phyloP scores from a whole-genome alignment of 2,329 filamentous ascomycete genomes.

The Penicillium sp. region DNA sequence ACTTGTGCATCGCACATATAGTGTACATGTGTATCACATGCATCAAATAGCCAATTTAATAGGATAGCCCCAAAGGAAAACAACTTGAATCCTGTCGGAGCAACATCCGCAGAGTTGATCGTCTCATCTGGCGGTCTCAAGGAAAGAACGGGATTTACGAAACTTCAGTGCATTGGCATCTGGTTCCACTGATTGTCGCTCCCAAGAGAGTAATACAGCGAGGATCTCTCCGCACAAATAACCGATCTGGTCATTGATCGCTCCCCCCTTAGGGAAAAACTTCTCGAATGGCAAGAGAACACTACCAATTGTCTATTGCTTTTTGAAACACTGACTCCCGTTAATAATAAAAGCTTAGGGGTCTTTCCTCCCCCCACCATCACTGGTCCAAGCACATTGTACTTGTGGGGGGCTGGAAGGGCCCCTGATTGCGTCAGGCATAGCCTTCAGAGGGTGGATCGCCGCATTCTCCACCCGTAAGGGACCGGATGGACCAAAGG shows the following conservation, averaged over 20 bases:
- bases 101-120: conserved; percentile 12
- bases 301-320: not conserved
- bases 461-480: conserved; percentile 39
- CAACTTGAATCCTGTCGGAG: conserved; percentile 5
- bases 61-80: not conserved
- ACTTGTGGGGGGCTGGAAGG: not conserved
- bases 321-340: not conserved
- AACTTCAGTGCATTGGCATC: conserved; percentile 13
- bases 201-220: conserved; percentile 21
- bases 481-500: conserved; percentile 37
- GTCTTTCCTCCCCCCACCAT: not conserved
- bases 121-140: conserved; percentile 3
- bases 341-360: conserved; percentile 9
- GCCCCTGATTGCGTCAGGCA: conserved; percentile 29
- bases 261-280: not conserved
- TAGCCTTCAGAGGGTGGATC: conserved; percentile 29
- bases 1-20: not conserved
- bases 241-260: not conserved
- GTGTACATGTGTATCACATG: not conserved
- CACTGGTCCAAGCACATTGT: conserved; percentile 9
- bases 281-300: conserved; percentile 1
- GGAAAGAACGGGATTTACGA: conserved; percentile 8
- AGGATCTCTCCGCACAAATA: conserved; percentile 15
- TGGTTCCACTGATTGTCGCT: conserved; percentile 31
- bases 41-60: not conserved